Evolutionary conservation across 1,284 basidiomycete species (phyloP), one percentile per base, ranked within the genome.

Genomic region (Peniophora sp.): DNA sequence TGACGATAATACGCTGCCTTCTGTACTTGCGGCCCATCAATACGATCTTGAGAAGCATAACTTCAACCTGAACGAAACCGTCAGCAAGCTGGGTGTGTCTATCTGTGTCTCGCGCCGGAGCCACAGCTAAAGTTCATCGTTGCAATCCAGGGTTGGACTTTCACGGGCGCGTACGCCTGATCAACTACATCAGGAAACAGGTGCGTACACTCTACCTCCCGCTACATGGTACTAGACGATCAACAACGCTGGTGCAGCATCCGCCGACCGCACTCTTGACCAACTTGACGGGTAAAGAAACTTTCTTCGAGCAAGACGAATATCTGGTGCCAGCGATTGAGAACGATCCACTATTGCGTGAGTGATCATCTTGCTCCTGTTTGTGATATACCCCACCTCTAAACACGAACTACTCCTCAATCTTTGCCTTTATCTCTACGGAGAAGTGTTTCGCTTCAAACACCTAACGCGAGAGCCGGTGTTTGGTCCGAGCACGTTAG

Each of bases 281-380:
- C 14, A 64, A 64, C 43, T 59, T 92, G 47, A 75, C 71, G 39
- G 79, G 79, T 32, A 66, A 68, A 0, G 86, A 91, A 59, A 51
- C 73, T 0, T 76, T 90, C 59, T 80, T 94, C 54, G 63, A 69
- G 3, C 79, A 83, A 12, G 92, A 97, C 59, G 77, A 80, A 50
- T 88, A 88, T 60, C 77, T 97, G 22, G 76, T 79, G 37, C 94
- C 93, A 2, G 79, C 79, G 23, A 58, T 95, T 43, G 82, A 88
- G 57, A 85, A 93, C 58, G 94, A 97, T 62, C 88, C 91, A 3
- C 67, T 95, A 2, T 80, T 97, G n/a, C 88, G 93, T 95, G 57
- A 59, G 87, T 71, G 1, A 17, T 35, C 32, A 41, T 39, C 42
- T 48, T 48, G 6, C 42, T 23, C 1, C 51, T 37, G 35, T 51